Evolutionary conservation across 768 basidiomycete genomes (phyloP), one percentile per base, ranked within the genome.

Genomic region (Mycena rosella): DNA sequence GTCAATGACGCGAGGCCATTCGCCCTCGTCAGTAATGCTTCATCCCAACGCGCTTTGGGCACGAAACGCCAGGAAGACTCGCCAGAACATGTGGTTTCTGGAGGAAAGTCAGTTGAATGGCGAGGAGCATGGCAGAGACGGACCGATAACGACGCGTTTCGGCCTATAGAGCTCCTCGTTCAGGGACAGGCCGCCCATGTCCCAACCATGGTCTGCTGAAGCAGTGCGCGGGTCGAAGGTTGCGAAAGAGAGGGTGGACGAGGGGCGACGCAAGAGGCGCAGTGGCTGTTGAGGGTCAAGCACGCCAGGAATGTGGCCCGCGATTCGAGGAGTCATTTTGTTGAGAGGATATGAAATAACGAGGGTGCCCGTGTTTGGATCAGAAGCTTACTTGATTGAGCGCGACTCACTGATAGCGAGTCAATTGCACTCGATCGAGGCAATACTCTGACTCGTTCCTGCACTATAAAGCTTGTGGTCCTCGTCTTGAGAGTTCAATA

Each of bases 61-160:
- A 95, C 91, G 77, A 91, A 94, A 48, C 93, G 85, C 93, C 93
- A 95, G 64, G 82, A 84, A 53, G 82, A 84, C 40, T 83, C 80
- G 18, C 87, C 87, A n/a, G 81, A 83, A 0, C 87, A 82, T 5
- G 83, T 79, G 10, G 84, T 88, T 79, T 95, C 70, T 67, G 20
- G 7, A 13, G 14, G 9, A 13, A 42, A 54, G 4, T 55, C 10
- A 60, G 59, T 55, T n/a, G 53, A 11, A 32, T 40, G 34, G 44
- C 10, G 11, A 0, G n/a, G 15, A 18, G 14, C 4, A 24, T 9
- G 3, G 11, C 32, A n/a, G 13, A 7, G 47, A n/a, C 59, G 42
- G 53, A 69, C 68, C 93, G 36, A 94, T 82, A 2, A 94, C 91
- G 73, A 95, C 82, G 58, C 93, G 91, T 76, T 89, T 91, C 1